Evolutionary conservation across 1,284 basidiomycete genomes (phyloP), one percentile per base, ranked within the genome.

Genomic region (Inonotus obliquus): DNA sequence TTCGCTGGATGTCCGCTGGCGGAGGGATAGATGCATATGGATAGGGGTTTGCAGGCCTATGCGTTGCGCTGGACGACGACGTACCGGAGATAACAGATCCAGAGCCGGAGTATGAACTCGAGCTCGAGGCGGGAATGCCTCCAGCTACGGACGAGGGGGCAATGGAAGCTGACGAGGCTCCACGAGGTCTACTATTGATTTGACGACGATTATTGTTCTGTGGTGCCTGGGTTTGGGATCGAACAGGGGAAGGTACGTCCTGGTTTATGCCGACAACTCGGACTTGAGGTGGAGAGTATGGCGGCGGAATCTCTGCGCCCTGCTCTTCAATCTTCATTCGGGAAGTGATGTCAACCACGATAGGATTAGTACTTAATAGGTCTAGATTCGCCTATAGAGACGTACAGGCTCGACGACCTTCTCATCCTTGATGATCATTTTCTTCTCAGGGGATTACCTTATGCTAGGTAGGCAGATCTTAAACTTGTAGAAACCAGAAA

Each of bases 371-470:
- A 17, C n/a, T 38, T 37, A 49, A 38, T 52, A 19, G 21, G 14
- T 32, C 6, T 21, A 44, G 29, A 54, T 35, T 35, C 13, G 2
- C 29, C 27, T 19, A 21, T 19, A 5, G 19, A n/a, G 4, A 54
- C 52, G 45, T 49, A 58, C 56, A 39, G 47, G 21, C 47, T 60
- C 51, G 10, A 27, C 52, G n/a, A 52, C 38, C 25, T 60, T 60
- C 11, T 60, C 59, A n/a, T 60, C 59, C 53, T 60, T 60, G 58
- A 54, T 59, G 19, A 60, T 60, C 52, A 60, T 60, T 44, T 19
- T 14, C 7, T 17, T 44, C 17, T 44, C 41, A n/a, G 10, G 41
- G 17, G 41, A 44, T n/a, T 44, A n/a, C n/a, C 41, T 19, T 6
- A n/a, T 13, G 38, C 38, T 39, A 10, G 11, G 17, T 9, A 44